Base-by-base conservation (phyloP, 208 protist genomes). In the Trypanosoma lewisi region DNA sequence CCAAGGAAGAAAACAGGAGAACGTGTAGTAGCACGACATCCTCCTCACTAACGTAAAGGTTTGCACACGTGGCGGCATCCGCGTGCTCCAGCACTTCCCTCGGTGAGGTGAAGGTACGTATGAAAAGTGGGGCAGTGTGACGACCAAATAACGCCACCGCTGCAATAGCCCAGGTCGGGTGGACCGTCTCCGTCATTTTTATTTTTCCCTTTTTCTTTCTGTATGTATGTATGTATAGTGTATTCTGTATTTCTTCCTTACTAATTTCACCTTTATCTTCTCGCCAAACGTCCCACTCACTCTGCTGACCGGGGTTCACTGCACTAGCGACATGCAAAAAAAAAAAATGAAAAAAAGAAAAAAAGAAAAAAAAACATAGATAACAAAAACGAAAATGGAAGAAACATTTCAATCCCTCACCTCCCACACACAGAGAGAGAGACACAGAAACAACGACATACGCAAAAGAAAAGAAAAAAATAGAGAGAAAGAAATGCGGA, bases 1-100 rank as follows among this genome's bases (percentile, higher is more conserved):
- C 88, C 23, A 92, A 59, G 2, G 88, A 87, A 14, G 82, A 76
- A 51, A 92, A 91, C 45, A 95, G 67, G 9, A 92, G 68, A 64
- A 95, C 81, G 39, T 95, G 85, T 21, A 95, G 49, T 37, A 76
- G 77, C 21, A 91, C 70, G 9, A 84, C 59, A 51, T 95, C 88
- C 57, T 95, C 88, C 23, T 82, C 70, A 11, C 81, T 70, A 1
- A 91, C 85, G 67, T 85, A 84, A 17, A 94, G 74, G 59, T 90
- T 82, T n/a, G 80, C 87, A 55, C 80, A 75, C 17, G 54, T 36
- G 2, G 77, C 72, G 44, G 80, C 75, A 2, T 70, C 74, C 17
- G 78, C 55, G 37, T 83, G 73, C 27, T 73, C 19, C n/a, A 88
- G 67, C 3, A 89, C 87, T 1, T 75, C 57, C 47, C 63, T 64